Base-by-base conservation (phyloP, 2,329 filamentous ascomycete species). In the Hymenoscyphus scutula region DNA sequence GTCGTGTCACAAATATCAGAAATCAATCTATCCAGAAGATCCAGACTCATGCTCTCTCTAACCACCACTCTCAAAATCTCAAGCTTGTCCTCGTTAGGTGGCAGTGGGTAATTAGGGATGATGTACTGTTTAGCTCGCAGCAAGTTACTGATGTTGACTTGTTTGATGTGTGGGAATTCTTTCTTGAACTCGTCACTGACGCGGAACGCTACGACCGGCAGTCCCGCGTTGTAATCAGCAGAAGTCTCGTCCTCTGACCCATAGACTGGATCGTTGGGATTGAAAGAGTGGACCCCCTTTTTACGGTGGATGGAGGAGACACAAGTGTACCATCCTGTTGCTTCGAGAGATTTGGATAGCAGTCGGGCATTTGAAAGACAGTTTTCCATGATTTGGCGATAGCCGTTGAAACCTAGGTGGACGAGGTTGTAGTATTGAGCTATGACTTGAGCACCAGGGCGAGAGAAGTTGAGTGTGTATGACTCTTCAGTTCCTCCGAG, bases 341-440 rank as follows among this genome's bases (percentile, higher is more conserved):
- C 80, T 71, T 90, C 88, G 10, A 90, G 78, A 8, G 81, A 81
- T 64, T 87, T 84, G 56, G 84, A 86, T 15, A 90, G 76, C 1
- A 89, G 73, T 1, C 87, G 80, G 1, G 88, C 87, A 69, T 90
- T 90, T 32, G 81, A 74, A 41, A 90, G 76, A 56, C 84, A 84
- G 70, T 88, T 89, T 71, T 89, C 86, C 83, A 87, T 89, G 64
- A 88, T 81, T 38, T 78, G 76, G 11, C 80, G 81, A 74, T 88
- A 91, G 10, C 88, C 89, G 1, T 78, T 77, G 73, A 85, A 87
- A 1, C 89, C 89, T 0, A 91, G 81, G 66, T 89, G 87, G 64
- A 91, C 86, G 13, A 91, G 77, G 68, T 91, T 90, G 76, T 85
- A 91, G 74, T 91, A 91, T 71, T 91, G 89, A 0, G 82, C 87